Conservation (phyloP, 228 moss, liverwort and hornwort genomes). For the Sphagnum fallax region DNA sequence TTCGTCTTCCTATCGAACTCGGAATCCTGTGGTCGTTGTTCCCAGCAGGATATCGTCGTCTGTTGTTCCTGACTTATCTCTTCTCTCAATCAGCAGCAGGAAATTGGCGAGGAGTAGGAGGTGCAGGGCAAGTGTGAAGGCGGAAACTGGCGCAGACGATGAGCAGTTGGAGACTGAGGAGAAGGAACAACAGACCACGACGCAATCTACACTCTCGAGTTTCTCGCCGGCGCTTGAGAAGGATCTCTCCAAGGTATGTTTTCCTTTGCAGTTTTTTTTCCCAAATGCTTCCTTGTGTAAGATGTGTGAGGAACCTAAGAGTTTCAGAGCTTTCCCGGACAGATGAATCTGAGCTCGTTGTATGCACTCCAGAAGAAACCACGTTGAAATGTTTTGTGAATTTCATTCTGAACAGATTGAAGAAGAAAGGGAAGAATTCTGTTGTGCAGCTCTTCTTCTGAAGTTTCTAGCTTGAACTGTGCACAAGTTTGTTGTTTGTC, state of each 20-base stretch:
- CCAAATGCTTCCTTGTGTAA: neutral
- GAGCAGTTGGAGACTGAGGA: slow-evolving; percentile 11
- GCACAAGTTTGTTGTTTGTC: neutral
- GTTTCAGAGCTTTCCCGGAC: too few relatives aligned
- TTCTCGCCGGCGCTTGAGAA: slow-evolving; percentile 29
- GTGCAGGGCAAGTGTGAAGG: slow-evolving; percentile 31
- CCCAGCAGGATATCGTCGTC: too few relatives aligned
- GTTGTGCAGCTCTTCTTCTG: neutral
- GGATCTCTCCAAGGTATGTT: slow-evolving; percentile 46
- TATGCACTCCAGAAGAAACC: neutral
- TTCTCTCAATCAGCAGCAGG: too few relatives aligned
- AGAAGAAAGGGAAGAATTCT: neutral
- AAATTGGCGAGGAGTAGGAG: neutral
- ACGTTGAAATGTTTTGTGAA: neutral
- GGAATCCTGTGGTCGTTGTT: too few relatives aligned
- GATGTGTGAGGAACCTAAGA: neutral
- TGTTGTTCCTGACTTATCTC: too few relatives aligned
- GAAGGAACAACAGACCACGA: slow-evolving; percentile 1
- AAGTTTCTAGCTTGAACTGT: neutral
- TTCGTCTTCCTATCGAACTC: too few relatives aligned
- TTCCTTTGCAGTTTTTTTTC: neutral
- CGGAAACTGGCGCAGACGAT: slow-evolving; percentile 33
- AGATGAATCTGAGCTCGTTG: too few relatives aligned
- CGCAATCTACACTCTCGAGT: neutral
- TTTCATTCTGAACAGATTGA: neutral